Evolutionary conservation across 495 filamentous ascomycete species (phyloP).

Genomic region (Neurospora intermedia): DNA sequence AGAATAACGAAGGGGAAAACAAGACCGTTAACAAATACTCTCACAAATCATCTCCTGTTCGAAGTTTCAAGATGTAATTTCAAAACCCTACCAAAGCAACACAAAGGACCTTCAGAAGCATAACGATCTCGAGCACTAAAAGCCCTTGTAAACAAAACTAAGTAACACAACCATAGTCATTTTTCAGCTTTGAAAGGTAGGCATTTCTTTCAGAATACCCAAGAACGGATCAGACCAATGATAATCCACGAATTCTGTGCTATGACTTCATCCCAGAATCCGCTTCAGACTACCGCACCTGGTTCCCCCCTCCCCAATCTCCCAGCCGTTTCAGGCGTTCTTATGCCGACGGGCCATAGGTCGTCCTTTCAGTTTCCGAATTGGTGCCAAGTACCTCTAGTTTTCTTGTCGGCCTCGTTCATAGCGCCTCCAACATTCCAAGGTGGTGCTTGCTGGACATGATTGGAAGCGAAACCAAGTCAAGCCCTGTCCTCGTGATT

Average conservation of each 20-base stretch:
- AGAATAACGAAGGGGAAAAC: not conserved
- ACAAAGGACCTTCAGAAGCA: too few relatives aligned
- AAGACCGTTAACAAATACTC: not conserved
- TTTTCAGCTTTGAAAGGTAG: not conserved
- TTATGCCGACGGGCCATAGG: too few relatives aligned
- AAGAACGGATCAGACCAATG: not conserved
- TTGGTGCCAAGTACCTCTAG: too few relatives aligned
- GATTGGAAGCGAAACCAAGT: too few relatives aligned
- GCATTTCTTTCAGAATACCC: not conserved
- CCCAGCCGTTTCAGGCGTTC: too few relatives aligned
- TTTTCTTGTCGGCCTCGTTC: too few relatives aligned
- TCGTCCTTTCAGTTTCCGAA: too few relatives aligned
- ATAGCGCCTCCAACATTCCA: too few relatives aligned
- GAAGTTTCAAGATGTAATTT: not conserved
- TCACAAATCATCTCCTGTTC: not conserved
- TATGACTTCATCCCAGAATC: not conserved
- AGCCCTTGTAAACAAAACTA: not conserved
- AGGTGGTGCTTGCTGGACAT: too few relatives aligned
- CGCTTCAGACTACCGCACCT: not conserved
- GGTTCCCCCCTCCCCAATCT: too few relatives aligned
- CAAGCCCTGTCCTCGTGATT: too few relatives aligned
- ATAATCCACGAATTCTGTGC: not conserved
- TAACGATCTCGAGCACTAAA: not conserved
- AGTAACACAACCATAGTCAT: not conserved
- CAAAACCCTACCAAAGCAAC: not conserved